These are phyloP conservation scores for Fallopia convolvulus DNA, from an alignment of 148 eudicot genomes.

Conservation along the genomic window DNA sequence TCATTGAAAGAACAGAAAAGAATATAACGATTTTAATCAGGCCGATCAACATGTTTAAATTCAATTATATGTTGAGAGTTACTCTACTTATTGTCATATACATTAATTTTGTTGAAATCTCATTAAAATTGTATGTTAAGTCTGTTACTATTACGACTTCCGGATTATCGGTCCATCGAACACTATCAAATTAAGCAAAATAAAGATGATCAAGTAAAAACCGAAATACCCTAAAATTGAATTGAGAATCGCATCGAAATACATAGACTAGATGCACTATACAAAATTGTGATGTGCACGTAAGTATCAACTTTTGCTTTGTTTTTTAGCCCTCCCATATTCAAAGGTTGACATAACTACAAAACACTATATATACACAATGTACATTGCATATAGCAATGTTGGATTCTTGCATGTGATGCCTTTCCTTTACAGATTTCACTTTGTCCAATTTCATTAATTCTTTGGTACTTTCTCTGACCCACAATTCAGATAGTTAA, in stretches of 20 bases:
- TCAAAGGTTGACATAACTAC: constrained; percentile 8
- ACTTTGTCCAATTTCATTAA: not conserved
- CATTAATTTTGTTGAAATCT: too few relatives aligned
- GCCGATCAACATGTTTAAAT: too few relatives aligned
- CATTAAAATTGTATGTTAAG: too few relatives aligned
- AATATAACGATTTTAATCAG: too few relatives aligned
- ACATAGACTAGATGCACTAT: not conserved
- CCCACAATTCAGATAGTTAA: not conserved
- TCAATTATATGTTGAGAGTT: too few relatives aligned
- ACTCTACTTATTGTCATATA: too few relatives aligned
- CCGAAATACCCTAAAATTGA: not conserved
- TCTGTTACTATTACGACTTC: too few relatives aligned
- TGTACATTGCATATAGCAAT: not conserved
- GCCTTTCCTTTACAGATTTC: not conserved
- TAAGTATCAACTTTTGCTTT: not conserved
- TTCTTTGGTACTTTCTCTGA: not conserved
- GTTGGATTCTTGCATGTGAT: constrained; percentile 8
- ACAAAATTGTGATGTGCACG: not conserved
- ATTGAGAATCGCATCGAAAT: not conserved
- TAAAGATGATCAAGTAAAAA: not conserved
- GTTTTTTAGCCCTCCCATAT: not conserved
- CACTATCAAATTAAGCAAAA: too few relatives aligned
- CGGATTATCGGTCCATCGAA: too few relatives aligned
- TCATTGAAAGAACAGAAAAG: too few relatives aligned
- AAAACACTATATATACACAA: not conserved